Base-by-base conservation (phyloP, 805 yeast genomes). In the Candida wancherniae region DNA sequence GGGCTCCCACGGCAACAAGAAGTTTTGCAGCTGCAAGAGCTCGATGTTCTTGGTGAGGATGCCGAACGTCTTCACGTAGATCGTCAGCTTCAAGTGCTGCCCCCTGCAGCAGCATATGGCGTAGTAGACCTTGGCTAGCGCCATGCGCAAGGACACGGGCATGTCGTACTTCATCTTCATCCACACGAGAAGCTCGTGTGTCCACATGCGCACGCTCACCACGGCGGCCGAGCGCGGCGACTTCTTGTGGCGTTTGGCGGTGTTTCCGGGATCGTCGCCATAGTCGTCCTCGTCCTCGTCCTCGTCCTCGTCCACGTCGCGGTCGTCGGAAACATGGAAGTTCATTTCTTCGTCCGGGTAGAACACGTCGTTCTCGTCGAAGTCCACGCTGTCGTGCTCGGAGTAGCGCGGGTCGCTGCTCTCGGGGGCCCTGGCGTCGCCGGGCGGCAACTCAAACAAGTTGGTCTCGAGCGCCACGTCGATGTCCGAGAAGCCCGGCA, bases 121-220 rank as follows among this genome's bases (percentile, higher is more conserved):
- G 48, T 77, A 87, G 51, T 75, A 88, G 2, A 84, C 83, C 33
- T 66, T 64, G 1, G 85, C 77, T 24, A 90, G 64, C 1, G 73
- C 61, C 14, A 77, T 67, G 32, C 87, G 70, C 27, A 79, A 56
- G 2, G 65, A 43, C 9, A 85, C 45, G 0, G 98, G 97, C 61
- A 90, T 69, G 31, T 81, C 82, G 47, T 82, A 77, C 46, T 84
- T 84, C 76, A 82, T 79, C 45, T 73, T 73, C 32, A 86, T 54
- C 73, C 95, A 81, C 23, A 81, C 79, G 29, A 75, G 71, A 40
- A 90, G 67, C 53, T 87, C 97, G 32, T 81, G 78, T 0, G 96
- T 81, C 95, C 96, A 88, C 36, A 81, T 84, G 31, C 80, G 71
- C 6, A 86, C 80, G 26, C 79, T 71, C 5, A 83, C 77, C 5